Conservation (phyloP, 306 rosid genomes). For the Styphnolobium japonicum region DNA sequence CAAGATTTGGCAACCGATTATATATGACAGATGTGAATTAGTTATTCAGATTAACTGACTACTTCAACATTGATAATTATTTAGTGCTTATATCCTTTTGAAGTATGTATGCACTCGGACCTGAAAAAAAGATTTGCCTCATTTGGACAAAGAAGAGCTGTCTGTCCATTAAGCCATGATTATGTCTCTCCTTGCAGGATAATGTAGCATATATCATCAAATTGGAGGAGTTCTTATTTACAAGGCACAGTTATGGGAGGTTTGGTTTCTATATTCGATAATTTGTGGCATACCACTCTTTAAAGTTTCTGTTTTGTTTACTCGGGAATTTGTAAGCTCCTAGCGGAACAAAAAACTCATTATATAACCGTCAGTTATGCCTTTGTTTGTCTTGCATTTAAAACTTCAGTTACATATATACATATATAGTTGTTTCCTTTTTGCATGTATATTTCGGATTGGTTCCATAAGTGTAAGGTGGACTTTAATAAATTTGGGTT, state of each 20-base stretch:
- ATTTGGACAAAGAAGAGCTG: not conserved
- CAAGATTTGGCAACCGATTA: not conserved
- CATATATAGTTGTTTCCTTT: not conserved
- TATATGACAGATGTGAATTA: not conserved
- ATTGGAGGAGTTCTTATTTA: conserved; percentile 28
- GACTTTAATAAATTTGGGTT: not conserved
- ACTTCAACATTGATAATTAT: not conserved
- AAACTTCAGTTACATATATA: not conserved
- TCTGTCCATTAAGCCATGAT: not conserved
- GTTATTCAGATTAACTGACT: not conserved
- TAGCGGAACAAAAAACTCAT: not conserved
- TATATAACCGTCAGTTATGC: conserved; percentile 5
- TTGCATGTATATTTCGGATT: conserved; percentile 15
- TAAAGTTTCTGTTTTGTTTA: conserved; percentile 9
- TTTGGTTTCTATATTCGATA: conserved; percentile 21
- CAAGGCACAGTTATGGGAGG: conserved; percentile 20
- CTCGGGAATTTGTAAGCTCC: conserved; percentile 14
- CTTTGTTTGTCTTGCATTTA: conserved; percentile 22
- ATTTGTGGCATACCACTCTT: conserved; percentile 11
- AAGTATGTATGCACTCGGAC: not conserved
- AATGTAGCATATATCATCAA: conserved; percentile 27
- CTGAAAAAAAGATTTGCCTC: too few relatives aligned
- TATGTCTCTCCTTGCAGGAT: conserved; percentile 32
- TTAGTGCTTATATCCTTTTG: not conserved
- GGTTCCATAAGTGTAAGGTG: conserved; percentile 1